Evolutionary conservation across 306 rosid genomes (phyloP).

Genomic region (Acmispon strigosus): DNA sequence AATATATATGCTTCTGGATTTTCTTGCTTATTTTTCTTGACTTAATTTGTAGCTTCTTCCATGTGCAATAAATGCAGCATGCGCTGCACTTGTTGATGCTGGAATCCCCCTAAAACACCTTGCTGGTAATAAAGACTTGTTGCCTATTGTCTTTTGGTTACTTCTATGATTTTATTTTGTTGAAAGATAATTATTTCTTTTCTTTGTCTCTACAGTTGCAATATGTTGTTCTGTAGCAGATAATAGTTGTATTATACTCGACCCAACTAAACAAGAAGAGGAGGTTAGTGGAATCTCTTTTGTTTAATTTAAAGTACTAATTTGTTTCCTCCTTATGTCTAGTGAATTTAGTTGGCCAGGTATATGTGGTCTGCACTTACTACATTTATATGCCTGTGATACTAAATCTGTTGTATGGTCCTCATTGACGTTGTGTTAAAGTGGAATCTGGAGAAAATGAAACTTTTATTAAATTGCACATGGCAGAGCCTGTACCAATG

Average conservation of each 20-base stretch:
- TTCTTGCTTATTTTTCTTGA: constrained; percentile 38
- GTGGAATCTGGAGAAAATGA: too few relatives aligned
- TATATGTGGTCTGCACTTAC: background rate
- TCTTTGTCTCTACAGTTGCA: constrained; percentile 58
- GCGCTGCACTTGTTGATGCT: constrained; percentile 90
- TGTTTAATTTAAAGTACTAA: background rate
- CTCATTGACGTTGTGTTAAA: background rate
- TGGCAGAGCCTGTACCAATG: too few relatives aligned
- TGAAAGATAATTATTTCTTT: constrained; percentile 15
- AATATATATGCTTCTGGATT: constrained; percentile 13
- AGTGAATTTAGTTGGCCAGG: background rate
- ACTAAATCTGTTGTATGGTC: background rate
- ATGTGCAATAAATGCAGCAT: constrained; percentile 89
- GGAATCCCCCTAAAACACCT: constrained; percentile 92
- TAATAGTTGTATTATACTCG: constrained; percentile 56
- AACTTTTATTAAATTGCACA: too few relatives aligned
- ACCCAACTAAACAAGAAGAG: constrained; percentile 89
- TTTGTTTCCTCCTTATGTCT: background rate
- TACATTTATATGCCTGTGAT: background rate
- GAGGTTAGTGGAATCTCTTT: constrained; percentile 41
- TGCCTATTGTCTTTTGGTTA: constrained; percentile 6
- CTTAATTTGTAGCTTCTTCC: constrained; percentile 69
- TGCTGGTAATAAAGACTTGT: constrained; percentile 56
- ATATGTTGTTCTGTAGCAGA: constrained; percentile 79
- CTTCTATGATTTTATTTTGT: constrained; percentile 14